Base-by-base conservation (phyloP, 1,139 yeast genomes). In the Meyerozyma carpophila region DNA sequence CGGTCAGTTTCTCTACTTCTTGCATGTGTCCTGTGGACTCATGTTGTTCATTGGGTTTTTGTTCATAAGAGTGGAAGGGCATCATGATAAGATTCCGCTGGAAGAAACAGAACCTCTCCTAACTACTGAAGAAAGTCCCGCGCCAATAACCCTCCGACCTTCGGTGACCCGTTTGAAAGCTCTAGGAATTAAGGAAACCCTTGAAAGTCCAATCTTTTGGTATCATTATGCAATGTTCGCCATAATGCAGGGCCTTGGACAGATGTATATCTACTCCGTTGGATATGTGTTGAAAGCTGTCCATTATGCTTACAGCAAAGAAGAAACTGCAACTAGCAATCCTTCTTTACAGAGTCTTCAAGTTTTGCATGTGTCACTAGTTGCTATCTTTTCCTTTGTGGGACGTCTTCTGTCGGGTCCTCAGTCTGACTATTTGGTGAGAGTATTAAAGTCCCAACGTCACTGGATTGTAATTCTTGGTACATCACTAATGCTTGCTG, bases 341-440 rank as follows among this genome's bases (percentile, higher is more conserved):
- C 52, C 58, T 26, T 47, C 60, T 5, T 59, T 67, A 39, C 67
- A 69, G 43, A 61, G 73, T 4, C 63, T 75, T 21, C 94, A 85
- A 57, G 84, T 89, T 0, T 51, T 80, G 20, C 94, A 86, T 55
- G 94, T 86, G 4, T 83, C 91, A 1, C 59, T 83, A 18, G 75
- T 86, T 34, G 86, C 94, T 1, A 56, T 84, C 18, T 70, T 79
- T 38, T 82, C 88, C 39, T 86, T 85, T 58, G 46, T 72, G 2
- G 95, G 95, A 1, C 66, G 95, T 43, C 60, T 88, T 31, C 55
- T 80, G 3, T 75, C 90, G 11, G 95, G 95, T 0, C 81, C 84
- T 0, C 57, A 74, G n/a, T 76, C 87, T 1, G 94, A 85, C 54
- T 56, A 73, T 18, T 57, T 87, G 27, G 79, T 79, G 31, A 72